Conservation (phyloP, 805 yeast species). For the Pichia paraexigua region DNA sequence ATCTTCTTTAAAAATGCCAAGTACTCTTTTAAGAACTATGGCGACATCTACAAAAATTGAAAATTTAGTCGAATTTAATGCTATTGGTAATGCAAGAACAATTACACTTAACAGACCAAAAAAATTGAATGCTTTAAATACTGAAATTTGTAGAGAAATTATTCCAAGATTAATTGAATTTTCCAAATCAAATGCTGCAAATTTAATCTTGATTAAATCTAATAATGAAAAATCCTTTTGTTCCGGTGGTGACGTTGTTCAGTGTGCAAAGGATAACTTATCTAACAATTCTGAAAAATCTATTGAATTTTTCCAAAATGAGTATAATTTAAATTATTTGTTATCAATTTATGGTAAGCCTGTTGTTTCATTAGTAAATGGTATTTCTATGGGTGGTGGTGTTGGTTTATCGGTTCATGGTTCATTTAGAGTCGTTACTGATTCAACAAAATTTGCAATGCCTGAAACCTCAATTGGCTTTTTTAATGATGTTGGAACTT, state of each 20-base stretch:
- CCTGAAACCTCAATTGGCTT: constrained; percentile 97
- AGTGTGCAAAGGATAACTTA: constrained; percentile 56
- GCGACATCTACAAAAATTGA: constrained; percentile 12
- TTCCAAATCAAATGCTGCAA: constrained; percentile 57
- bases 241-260: constrained; percentile 95
- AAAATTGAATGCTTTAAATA: constrained; percentile 79
- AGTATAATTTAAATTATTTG: constrained; percentile 73
- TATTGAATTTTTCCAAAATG: constrained; percentile 62
- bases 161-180: constrained; percentile 70
- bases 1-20: not conserved
- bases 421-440: constrained; percentile 91
- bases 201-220: constrained; percentile 62
- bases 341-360: constrained; percentile 85
- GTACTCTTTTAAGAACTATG: constrained; percentile 13
- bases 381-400: constrained; percentile 98
- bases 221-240: constrained; percentile 67
- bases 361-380: constrained; percentile 76
- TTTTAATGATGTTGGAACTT: constrained; percentile 92
- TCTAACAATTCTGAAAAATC: constrained; percentile 40
- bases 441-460: constrained; percentile 88
- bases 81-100: constrained; percentile 59
- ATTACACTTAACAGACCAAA: constrained; percentile 70
- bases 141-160: constrained; percentile 65
- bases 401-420: constrained; percentile 87
- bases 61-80: constrained; percentile 46